Evolutionary conservation across 169 alveolate species (phyloP).

Genomic region (Eimeria sp.): DNA sequence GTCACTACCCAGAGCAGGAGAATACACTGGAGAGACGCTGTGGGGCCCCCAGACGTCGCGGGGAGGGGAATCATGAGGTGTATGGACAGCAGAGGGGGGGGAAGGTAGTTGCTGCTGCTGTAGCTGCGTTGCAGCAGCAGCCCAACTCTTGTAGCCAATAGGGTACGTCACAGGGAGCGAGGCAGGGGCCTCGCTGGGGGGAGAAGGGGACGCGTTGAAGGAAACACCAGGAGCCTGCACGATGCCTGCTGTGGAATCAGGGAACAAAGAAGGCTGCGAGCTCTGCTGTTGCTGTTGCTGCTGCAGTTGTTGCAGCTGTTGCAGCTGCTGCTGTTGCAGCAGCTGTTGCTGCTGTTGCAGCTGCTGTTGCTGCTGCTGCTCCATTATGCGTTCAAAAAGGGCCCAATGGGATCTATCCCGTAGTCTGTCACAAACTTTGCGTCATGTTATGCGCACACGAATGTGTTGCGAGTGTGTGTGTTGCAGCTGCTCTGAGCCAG

Average conservation of each 20-base stretch:
- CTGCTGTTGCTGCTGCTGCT: constrained; percentile 61
- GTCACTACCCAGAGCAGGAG: constrained; percentile 46
- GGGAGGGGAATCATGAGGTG: constrained; percentile 55
- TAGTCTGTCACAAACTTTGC: neutral
- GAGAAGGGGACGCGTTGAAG: neutral
- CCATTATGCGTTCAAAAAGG: constrained; percentile 21
- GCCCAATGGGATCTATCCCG: constrained; percentile 30
- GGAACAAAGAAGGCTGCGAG: constrained; percentile 19
- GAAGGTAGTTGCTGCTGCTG: constrained; percentile 45
- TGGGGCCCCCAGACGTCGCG: constrained; percentile 63
- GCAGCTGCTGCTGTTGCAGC: constrained; percentile 46
- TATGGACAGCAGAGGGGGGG: constrained; percentile 60
- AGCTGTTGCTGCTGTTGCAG: constrained; percentile 36
- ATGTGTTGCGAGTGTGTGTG: neutral
- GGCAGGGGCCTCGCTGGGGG: neutral
- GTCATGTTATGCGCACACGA: constrained; percentile 19
- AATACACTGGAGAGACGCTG: constrained; percentile 19
- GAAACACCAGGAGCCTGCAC: constrained; percentile 21
- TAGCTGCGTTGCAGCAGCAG: constrained; percentile 45
- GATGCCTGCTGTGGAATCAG: neutral
- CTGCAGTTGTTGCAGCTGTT: constrained; percentile 16
- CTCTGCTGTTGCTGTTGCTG: constrained; percentile 61
- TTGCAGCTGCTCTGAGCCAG: constrained; percentile 8
- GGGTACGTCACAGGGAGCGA: constrained; percentile 12
- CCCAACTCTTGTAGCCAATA: constrained; percentile 44